A percentile compares a stretch with the other conserved stretches of the same genome.
Conservation (phyloP, 192 early-diverging fungal species). For the Gigaspora rosea region DNA sequence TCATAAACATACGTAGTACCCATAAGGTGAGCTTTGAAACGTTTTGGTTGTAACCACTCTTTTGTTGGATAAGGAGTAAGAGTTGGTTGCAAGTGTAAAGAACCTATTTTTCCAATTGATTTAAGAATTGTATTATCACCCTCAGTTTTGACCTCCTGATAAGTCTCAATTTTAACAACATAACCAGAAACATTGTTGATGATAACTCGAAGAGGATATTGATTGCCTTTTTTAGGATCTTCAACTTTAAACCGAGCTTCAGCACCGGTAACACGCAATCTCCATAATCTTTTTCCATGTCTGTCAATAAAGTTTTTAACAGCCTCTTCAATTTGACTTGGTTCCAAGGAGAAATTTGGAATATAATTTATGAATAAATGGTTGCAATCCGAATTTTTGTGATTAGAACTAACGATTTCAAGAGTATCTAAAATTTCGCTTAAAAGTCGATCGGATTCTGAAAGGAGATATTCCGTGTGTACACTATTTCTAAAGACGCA, state of each 20-base stretch:
- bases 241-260: constrained; percentile 96
- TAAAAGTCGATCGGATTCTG: constrained; percentile 90
- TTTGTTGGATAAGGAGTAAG: constrained; percentile 87
- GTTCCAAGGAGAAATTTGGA: constrained; percentile 90
- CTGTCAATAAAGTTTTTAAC: constrained; percentile 89
- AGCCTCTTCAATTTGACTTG: constrained; percentile 78
- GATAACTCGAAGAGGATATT: constrained; percentile 86
- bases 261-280: constrained; percentile 90
- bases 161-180: constrained; percentile 89
- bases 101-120: constrained; percentile 78
- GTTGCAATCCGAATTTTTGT: constrained; percentile 98
- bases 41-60: constrained; percentile 93
- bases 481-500: constrained; percentile 64
- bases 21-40: constrained; percentile 97
- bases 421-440: constrained; percentile 94
- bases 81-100: constrained; percentile 81
- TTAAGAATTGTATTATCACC: constrained; percentile 83
- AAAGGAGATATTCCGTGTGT: constrained; percentile 90
- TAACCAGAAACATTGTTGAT: constrained; percentile 91
- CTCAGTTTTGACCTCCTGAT: constrained; percentile 87
- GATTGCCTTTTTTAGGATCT: constrained; percentile 48
- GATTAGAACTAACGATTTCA: constrained; percentile 87
- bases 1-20: constrained; percentile 99
- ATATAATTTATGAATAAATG: constrained; percentile 99
- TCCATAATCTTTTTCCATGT: constrained; percentile 93